Base-by-base conservation (phyloP, 2,329 filamentous ascomycete species). In the Myriosclerotinia curreyana region DNA sequence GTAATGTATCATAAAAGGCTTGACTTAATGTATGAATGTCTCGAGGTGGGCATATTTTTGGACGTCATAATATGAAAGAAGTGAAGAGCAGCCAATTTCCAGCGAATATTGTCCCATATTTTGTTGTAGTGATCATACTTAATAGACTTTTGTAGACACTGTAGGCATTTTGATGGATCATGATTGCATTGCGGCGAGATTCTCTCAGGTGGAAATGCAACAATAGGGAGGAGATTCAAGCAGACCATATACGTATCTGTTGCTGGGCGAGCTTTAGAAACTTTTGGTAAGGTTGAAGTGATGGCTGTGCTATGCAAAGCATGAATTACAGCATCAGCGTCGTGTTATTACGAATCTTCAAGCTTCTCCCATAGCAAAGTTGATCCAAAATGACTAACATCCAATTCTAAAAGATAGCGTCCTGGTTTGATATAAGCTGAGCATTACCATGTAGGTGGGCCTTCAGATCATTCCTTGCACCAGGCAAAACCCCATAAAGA, bases 11-110 rank as follows among this genome's bases (percentile, higher is more conserved):
- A 22, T 15, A 44, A 53, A 20, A 20, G 14, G 36, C 42, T 44
- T 20, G 22, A 58, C 31, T 49, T 5, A 53, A 40, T 61, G 38
- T 25, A 51, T 51, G 54, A 60, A 60, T 48, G 38, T 60, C 15
- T 36, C 11, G 14, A 22, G 25, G n/a, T 60, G n/a, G n/a, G 36
- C 55, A 59, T 60, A 60, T 22, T 34, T 42, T 12, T 22, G 46
- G 14, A 64, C 38, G 38, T 40, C 22, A 36, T 40, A 22, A 60
- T 36, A 53, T 15, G 44, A 20, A 28, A 60, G 20, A 14, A 36
- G 34, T 38, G 55, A 51, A 25, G 22, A 56, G 28, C 48, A 52
- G 11, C 5, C n/a, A 6, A 31, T 34, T 34, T 60, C 8, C 38
- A 53, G 38, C 25, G 48, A 60, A 53, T 31, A 28, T 25, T 14